A percentile compares a stretch with the other conserved stretches of the same genome.
Evolutionary conservation across 1,284 basidiomycete species (phyloP).

Genomic region (Hortiboletus rubellus): DNA sequence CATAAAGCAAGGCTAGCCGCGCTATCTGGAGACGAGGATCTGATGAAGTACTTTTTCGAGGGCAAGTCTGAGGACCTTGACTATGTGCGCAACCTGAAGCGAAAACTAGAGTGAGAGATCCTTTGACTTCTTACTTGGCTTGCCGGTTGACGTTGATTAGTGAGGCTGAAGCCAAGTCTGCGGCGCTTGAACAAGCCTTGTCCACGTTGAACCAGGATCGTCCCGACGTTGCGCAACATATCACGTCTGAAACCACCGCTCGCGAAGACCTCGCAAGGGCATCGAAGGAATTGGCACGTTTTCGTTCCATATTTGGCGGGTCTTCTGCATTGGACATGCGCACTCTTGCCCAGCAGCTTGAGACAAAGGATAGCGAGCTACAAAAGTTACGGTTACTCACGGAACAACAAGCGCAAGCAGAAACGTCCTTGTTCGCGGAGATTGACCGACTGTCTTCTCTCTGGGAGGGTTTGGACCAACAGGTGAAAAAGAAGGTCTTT

Average conservation of each 20-base stretch:
- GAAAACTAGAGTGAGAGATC: conserved; percentile 55
- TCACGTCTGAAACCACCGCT: conserved; percentile 54
- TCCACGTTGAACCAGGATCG: conserved; percentile 44
- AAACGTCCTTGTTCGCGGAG: conserved; percentile 81
- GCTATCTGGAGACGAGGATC: conserved; percentile 65
- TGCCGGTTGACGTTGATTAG: conserved; percentile 37
- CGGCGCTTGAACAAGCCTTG: conserved; percentile 54
- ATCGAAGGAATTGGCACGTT: conserved; percentile 54
- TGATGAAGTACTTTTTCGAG: conserved; percentile 69
- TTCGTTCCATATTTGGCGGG: conserved; percentile 64
- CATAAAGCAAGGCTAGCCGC: conserved; percentile 80
- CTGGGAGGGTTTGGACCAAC: conserved; percentile 85
- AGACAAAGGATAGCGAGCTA: conserved; percentile 63
- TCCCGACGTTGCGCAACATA: conserved; percentile 49
- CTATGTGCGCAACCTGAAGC: conserved; percentile 65
- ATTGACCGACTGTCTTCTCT: conserved; percentile 84
- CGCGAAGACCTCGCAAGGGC: conserved; percentile 51
- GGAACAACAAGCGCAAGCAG: conserved; percentile 59
- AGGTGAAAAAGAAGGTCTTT: conserved; percentile 83
- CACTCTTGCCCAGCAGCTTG: conserved; percentile 55
- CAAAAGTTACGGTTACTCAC: conserved; percentile 56
- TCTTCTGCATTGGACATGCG: conserved; percentile 51
- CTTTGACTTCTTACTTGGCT: conserved; percentile 15
- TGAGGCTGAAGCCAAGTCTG: conserved; percentile 49
- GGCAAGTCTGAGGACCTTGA: conserved; percentile 57